Conservation (phyloP, 805 yeast species). For the Ogataea polymorpha region DNA sequence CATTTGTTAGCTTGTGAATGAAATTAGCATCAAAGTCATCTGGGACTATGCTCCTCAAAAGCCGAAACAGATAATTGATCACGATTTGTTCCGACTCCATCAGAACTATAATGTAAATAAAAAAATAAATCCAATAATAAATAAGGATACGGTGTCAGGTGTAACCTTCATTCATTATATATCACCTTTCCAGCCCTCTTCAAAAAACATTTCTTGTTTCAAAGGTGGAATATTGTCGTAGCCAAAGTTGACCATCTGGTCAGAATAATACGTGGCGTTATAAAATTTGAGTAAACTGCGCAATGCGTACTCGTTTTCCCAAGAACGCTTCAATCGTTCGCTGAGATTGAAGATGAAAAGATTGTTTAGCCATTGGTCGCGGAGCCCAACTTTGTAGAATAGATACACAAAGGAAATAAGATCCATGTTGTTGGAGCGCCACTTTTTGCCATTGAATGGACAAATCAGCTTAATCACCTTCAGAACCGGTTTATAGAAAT, state of each 20-base stretch:
- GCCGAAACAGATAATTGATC: conserved; percentile 20
- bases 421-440: conserved; percentile 94
- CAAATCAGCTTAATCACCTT: conserved; percentile 73
- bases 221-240: conserved; percentile 37
- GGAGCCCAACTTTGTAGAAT: conserved; percentile 64
- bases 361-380: conserved; percentile 91
- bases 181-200: conserved; percentile 35
- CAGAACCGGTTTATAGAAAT: conserved; percentile 65
- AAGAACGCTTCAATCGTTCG: conserved; percentile 70
- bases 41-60: conserved; percentile 16
- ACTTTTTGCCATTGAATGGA: conserved; percentile 89
- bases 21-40: conserved; percentile 15
- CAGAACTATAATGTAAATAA: conserved; percentile 4
- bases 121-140: background rate
- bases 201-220: conserved; percentile 31
- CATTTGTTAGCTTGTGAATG: conserved; percentile 11
- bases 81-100: conserved; percentile 25
- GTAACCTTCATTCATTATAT: background rate
- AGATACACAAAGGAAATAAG: conserved; percentile 82
- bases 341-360: conserved; percentile 71
- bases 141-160: background rate
- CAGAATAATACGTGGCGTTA: conserved; percentile 56
- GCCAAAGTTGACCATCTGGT: conserved; percentile 54
- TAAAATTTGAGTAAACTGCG: conserved; percentile 77
- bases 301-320: conserved; percentile 81